Conservation (phyloP, 148 eudicot genomes). For the Vaccinium macrocarpon region DNA sequence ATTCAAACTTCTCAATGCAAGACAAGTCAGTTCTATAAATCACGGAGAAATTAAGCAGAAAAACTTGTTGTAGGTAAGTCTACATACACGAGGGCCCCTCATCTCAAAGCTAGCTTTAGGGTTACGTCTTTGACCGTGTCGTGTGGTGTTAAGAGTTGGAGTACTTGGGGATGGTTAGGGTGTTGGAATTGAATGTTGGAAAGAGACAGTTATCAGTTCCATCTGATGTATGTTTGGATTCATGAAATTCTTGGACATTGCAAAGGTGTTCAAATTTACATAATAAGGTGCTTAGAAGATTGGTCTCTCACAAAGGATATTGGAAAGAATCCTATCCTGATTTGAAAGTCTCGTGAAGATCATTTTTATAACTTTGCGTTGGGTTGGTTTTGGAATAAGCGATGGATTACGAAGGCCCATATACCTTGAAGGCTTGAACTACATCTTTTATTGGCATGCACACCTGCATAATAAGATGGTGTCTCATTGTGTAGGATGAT, state of each 20-base stretch:
- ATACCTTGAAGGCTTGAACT: not conserved
- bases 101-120: no score
- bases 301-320: no score
- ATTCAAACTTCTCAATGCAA: not conserved
- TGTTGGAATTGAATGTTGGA: no score
- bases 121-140: not conserved
- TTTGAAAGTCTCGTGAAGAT: no score
- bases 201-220: no score
- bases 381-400: not conserved
- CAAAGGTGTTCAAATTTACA: no score
- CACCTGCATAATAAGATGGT: not conserved
- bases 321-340: no score
- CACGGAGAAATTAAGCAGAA: not conserved
- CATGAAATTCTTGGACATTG: no score
- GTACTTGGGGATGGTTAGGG: not conserved
- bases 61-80: not conserved
- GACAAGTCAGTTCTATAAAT: not conserved
- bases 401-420: not conserved
- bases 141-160: not conserved
- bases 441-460: not conserved
- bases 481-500: not conserved
- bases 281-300: no score
- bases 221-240: no score
- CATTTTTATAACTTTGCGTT: not conserved
- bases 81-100: no score